Percentiles rank a stretch among this genome's conserved stretches.
These are phyloP conservation scores for Vigna hirtella DNA, from an alignment of 306 rosid genomes.

Conservation along the genomic window DNA sequence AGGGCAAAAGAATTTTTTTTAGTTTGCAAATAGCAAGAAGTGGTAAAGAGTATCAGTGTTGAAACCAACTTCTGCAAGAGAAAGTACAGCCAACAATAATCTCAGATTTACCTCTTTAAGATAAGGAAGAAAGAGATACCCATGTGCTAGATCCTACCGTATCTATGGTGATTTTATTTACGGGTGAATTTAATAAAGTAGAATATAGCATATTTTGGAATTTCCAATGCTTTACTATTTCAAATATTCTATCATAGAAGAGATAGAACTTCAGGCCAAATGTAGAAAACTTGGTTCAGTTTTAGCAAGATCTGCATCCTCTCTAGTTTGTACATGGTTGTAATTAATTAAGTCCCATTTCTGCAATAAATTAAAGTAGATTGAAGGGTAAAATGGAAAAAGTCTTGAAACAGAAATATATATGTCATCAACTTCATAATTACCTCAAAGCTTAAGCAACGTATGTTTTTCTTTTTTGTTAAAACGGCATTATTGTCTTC, in stretches of 20 bases:
- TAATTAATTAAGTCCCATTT: neutral
- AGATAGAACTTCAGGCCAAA: neutral
- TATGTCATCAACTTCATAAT: too few relatives aligned
- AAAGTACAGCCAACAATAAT: slow-evolving; percentile 22
- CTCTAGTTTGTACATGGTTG: neutral
- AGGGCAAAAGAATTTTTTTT: slow-evolving; percentile 6
- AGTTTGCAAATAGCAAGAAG: neutral
- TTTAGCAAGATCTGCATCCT: neutral
- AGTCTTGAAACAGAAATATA: neutral
- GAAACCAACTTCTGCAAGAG: neutral
- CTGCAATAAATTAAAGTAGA: neutral
- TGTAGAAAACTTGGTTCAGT: neutral
- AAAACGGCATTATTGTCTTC: neutral
- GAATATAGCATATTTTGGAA: neutral
- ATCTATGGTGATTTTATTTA: neutral
- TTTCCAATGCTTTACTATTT: slow-evolving; percentile 9
- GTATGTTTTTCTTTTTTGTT: too few relatives aligned
- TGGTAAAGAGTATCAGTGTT: neutral
- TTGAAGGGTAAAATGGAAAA: neutral
- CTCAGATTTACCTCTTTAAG: slow-evolving; percentile 6
- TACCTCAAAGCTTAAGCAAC: too few relatives aligned
- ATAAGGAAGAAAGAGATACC: neutral
- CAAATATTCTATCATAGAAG: neutral
- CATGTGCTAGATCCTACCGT: neutral
- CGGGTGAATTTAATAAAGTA: neutral